phyloP scores from a whole-genome alignment of 345 rosid genomes.

The Tarenaya hassleriana region DNA sequence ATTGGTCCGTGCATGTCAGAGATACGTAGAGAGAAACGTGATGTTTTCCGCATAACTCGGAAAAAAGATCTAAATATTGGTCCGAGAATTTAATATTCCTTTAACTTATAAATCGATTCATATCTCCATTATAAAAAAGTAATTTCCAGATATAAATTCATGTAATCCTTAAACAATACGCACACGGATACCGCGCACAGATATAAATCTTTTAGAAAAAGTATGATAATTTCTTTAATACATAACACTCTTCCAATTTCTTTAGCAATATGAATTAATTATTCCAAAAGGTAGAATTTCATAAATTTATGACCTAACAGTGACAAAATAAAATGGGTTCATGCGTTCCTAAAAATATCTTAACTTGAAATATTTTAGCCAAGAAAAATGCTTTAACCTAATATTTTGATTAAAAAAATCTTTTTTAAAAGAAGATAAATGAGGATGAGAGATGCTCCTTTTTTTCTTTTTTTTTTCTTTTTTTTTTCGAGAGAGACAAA shows the following conservation, averaged over 20 bases:
- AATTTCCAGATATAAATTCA: not conserved
- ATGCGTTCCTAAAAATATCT: slow-evolving; percentile 13
- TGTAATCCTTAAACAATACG: not conserved
- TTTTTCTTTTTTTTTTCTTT: not conserved
- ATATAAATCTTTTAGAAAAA: too few species aligned
- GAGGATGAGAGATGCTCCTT: not conserved
- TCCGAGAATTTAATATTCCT: too few species aligned
- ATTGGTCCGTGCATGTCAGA: slow-evolving; percentile 29
- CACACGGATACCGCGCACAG: too few species aligned
- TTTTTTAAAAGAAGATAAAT: not conserved
- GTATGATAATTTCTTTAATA: not conserved
- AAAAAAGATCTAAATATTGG: not conserved
- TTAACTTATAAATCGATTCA: too few species aligned
- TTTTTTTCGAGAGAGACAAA: slow-evolving; percentile 12
- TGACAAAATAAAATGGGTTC: slow-evolving; percentile 9
- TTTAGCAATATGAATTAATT: slow-evolving; percentile 1
- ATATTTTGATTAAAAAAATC: slow-evolving; percentile 2
- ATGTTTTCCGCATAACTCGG: slow-evolving; percentile 25
- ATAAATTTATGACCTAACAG: slow-evolving; percentile 18
- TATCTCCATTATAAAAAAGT: not conserved
- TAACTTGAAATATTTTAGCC: too few species aligned
- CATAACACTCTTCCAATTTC: not conserved
- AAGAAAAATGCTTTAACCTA: slow-evolving; percentile 19
- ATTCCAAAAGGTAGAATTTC: slow-evolving; percentile 14
- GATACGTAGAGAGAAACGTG: slow-evolving; percentile 18